Evolutionary conservation across 2,329 filamentous ascomycete genomes (phyloP).

Genomic region (Setomelanomma holmii): DNA sequence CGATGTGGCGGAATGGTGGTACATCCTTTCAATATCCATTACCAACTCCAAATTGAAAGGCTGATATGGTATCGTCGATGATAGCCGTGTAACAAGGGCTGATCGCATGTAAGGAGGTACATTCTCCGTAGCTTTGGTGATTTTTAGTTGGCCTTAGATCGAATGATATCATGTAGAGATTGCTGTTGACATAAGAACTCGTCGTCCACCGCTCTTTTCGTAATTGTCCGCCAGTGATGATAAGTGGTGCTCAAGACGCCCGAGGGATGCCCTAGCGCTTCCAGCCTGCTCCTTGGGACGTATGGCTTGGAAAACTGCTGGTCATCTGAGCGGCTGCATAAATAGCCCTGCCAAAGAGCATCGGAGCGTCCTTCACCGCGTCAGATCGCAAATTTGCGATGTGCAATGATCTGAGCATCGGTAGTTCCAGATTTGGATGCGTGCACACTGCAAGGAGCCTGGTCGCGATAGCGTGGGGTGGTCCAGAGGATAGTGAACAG

Average conservation of each 20-base stretch:
- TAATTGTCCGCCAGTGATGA: slow-evolving; percentile 6
- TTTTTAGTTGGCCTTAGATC: background rate
- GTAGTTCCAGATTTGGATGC: background rate
- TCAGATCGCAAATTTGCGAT: slow-evolving; percentile 8
- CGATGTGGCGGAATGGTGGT: background rate
- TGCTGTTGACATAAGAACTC: slow-evolving; percentile 3
- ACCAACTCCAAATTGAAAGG: no score
- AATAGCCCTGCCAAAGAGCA: slow-evolving; percentile 8
- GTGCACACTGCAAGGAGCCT: background rate
- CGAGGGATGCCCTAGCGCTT: slow-evolving; percentile 5
- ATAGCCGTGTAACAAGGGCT: no score
- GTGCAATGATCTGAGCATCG: slow-evolving; percentile 7
- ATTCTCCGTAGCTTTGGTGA: no score
- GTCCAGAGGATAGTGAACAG: slow-evolving; percentile 19
- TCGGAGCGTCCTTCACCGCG: slow-evolving; percentile 28
- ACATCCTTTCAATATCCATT: no score
- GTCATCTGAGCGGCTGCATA: slow-evolving; percentile 34
- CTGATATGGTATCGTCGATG: no score
- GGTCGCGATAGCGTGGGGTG: slow-evolving; percentile 16
- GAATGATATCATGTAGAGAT: background rate
- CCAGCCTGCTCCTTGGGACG: slow-evolving; percentile 8
- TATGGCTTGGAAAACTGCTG: slow-evolving; percentile 9
- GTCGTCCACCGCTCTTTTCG: slow-evolving; percentile 34
- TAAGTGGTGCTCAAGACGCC: background rate
- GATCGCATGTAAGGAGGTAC: no score